Conservation (phyloP, 192 early-diverging fungal genomes). For the Radiomyces spectabilis region DNA sequence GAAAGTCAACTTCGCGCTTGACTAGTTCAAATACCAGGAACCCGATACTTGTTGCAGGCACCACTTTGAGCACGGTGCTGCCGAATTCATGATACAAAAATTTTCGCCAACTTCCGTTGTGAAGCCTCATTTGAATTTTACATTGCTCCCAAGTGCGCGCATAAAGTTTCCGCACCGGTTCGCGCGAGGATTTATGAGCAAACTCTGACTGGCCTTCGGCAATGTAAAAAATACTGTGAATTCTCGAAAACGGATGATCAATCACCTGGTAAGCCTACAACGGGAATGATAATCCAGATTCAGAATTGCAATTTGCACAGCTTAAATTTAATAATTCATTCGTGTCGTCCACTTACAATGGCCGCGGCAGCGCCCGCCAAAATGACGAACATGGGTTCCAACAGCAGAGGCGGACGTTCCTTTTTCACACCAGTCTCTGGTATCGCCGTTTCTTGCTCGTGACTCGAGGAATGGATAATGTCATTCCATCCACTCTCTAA, state of each 20-base stretch:
- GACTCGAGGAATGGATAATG: neutral
- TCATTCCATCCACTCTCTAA: slow-evolving; percentile 15
- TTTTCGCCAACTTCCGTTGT: slow-evolving; percentile 34
- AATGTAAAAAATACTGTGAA: slow-evolving; percentile 58
- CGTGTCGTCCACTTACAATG: slow-evolving; percentile 11
- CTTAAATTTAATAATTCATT: too few species aligned
- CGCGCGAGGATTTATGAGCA: slow-evolving; percentile 29
- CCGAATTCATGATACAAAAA: slow-evolving; percentile 49
- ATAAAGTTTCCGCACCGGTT: slow-evolving; percentile 37
- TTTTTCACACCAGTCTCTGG: neutral
- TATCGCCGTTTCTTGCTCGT: neutral
- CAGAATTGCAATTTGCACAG: too few species aligned
- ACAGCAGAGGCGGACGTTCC: slow-evolving; percentile 22
- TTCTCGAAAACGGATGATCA: slow-evolving; percentile 63
- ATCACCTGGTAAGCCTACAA: slow-evolving; percentile 59
- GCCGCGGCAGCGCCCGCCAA: slow-evolving; percentile 29
- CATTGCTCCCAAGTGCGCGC: slow-evolving; percentile 45
- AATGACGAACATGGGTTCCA: slow-evolving; percentile 33
- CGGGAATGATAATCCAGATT: too few species aligned
- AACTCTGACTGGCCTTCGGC: slow-evolving; percentile 51
- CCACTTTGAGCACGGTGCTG: slow-evolving; percentile 34
- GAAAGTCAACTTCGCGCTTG: slow-evolving; percentile 44
- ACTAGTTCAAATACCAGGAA: slow-evolving; percentile 60
- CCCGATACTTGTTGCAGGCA: slow-evolving; percentile 54
- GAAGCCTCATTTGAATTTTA: slow-evolving; percentile 29